A percentile compares a stretch with the other conserved stretches of the same genome.
Conservation (phyloP, 1,139 yeast genomes). For the Yamadazyma buinensis region DNA sequence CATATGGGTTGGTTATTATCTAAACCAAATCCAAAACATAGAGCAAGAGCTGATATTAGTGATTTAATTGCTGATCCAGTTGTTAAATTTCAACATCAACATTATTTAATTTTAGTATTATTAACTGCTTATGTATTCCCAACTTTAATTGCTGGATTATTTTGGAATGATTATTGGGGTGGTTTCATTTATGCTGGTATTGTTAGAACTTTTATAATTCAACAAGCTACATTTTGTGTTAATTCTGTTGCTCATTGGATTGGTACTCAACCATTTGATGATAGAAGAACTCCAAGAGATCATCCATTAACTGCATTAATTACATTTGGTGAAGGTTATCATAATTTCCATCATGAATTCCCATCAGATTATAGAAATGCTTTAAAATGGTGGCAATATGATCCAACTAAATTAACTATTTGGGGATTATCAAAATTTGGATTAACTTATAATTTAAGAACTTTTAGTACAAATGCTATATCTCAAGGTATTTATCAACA, state of each 20-base stretch:
- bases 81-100: conserved; percentile 90
- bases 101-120: conserved; percentile 69
- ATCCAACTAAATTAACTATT: conserved; percentile 87
- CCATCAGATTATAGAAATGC: conserved; percentile 99
- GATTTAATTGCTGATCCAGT: conserved; percentile 90
- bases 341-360: conserved; percentile 98
- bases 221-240: conserved; percentile 98
- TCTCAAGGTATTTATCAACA: conserved; percentile 96
- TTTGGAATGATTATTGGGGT: conserved; percentile 90
- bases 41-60: conserved; percentile 94
- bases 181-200: conserved; percentile 92
- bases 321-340: conserved; percentile 98
- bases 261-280: conserved; percentile 97
- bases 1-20: conserved; percentile 98
- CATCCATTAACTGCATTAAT: conserved; percentile 91
- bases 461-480: conserved; percentile 91
- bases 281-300: conserved; percentile 95
- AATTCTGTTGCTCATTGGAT: conserved; percentile 98
- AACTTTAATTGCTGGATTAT: conserved; percentile 66
- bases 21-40: conserved; percentile 89
- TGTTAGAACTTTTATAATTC: conserved; percentile 76
- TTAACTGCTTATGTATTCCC: conserved; percentile 73
- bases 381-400: conserved; percentile 96
- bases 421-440: conserved; percentile 73
- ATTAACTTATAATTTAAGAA: conserved; percentile 84